Percentiles rank a stretch among this genome's conserved stretches.
Conservation (phyloP, 1,284 basidiomycete species). For the Fistulinella cinereoalba region DNA sequence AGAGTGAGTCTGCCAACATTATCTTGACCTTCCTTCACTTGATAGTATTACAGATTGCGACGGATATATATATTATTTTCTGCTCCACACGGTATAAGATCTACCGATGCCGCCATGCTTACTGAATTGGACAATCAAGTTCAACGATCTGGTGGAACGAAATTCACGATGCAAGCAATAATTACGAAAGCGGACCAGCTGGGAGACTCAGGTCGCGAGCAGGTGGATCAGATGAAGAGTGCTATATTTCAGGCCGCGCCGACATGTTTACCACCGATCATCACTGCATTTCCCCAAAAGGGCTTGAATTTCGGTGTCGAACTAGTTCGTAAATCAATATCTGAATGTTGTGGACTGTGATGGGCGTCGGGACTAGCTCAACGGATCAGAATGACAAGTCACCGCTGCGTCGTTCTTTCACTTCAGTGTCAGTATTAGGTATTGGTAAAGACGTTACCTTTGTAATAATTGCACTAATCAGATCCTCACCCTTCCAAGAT, state of each 20-base stretch:
- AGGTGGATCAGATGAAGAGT: slow-evolving; percentile 30
- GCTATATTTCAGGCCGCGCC: slow-evolving; percentile 48
- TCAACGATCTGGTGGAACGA: slow-evolving; percentile 38
- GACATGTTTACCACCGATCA: slow-evolving; percentile 59
- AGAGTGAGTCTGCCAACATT: slow-evolving; percentile 43
- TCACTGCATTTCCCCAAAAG: slow-evolving; percentile 47
- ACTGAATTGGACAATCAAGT: slow-evolving; percentile 41
- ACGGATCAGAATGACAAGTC: no score
- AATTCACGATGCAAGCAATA: slow-evolving; percentile 63
- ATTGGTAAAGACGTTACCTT: no score
- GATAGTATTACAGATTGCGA: slow-evolving; percentile 46
- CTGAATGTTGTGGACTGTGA: slow-evolving; percentile 47
- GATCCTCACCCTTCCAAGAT: no score
- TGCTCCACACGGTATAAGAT: slow-evolving; percentile 57
- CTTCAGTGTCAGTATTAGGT: no score
- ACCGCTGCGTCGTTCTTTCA: no score
- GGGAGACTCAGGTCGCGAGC: slow-evolving; percentile 27
- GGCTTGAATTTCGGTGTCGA: slow-evolving; percentile 54
- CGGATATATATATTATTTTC: slow-evolving; percentile 70
- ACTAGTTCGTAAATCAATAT: slow-evolving; percentile 52
- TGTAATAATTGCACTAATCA: no score
- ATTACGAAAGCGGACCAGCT: slow-evolving; percentile 68
- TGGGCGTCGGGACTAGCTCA: no score
- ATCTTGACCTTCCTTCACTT: not conserved
- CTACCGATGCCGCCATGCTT: slow-evolving; percentile 61